phyloP scores from a whole-genome alignment of 176 grass and related monocot species.

The maize (Zea mays) region Zm-B73-REFERENCE-NAM-5.0 NC_050100.1:91737001-91737500 shows the following conservation, averaged over 20 bases:
- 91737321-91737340: slow-evolving; percentile 55
- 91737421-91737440: slow-evolving; percentile 36
- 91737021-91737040: slow-evolving; percentile 70
- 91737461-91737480: slow-evolving; percentile 35
- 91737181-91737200: slow-evolving; percentile 52
- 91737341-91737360: slow-evolving; percentile 56
- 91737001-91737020: slow-evolving; percentile 83
- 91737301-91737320: slow-evolving; percentile 42
- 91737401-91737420: slow-evolving; percentile 45
- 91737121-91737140: slow-evolving; percentile 52
- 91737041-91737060: slow-evolving; percentile 42
- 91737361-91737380: slow-evolving; percentile 49
- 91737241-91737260: slow-evolving; percentile 61
- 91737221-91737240: slow-evolving; percentile 84
- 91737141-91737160: slow-evolving; percentile 51
- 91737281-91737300: slow-evolving; percentile 49
- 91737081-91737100: slow-evolving; percentile 44
- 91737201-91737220: slow-evolving; percentile 66
- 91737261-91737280: slow-evolving; percentile 63
- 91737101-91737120: slow-evolving; percentile 48
- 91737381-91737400: slow-evolving; percentile 58
- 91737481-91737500: slow-evolving; percentile 34
- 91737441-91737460: slow-evolving; percentile 43
- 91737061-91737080: slow-evolving; percentile 32
- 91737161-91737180: slow-evolving; percentile 41